Percentiles rank a stretch among this genome's conserved stretches.
Evolutionary conservation across 768 basidiomycete genomes (phyloP).

Genomic region (Nidularia pulvinata): DNA sequence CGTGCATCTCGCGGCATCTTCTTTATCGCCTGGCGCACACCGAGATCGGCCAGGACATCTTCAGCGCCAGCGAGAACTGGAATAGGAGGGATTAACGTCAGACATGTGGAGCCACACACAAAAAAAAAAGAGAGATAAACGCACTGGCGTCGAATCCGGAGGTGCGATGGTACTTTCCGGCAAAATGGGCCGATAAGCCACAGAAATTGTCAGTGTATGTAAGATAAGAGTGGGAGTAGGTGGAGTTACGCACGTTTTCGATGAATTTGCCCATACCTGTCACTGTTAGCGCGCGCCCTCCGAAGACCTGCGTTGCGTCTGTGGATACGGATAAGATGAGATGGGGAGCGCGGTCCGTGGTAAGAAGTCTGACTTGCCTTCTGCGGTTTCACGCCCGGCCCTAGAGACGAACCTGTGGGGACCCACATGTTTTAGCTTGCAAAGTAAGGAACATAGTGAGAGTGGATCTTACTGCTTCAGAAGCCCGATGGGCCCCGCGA

Average conservation of each 20-base stretch:
- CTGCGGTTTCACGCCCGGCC: conserved; percentile 71
- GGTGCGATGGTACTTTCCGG: conserved; percentile 73
- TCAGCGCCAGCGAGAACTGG: conserved; percentile 76
- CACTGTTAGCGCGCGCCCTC: conserved; percentile 84
- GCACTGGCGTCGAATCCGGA: conserved; percentile 79
- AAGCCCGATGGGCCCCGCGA: conserved; percentile 89
- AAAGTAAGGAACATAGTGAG: neutral
- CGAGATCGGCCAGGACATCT: conserved; percentile 73
- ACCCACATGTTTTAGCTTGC: conserved; percentile 1
- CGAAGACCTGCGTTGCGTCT: conserved; percentile 87
- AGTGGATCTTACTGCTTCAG: conserved; percentile 72
- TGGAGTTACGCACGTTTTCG: conserved; percentile 72
- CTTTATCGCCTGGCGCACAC: conserved; percentile 72
- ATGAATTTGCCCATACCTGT: conserved; percentile 87
- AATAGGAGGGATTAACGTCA: conserved; percentile 7
- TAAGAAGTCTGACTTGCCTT: conserved; percentile 42
- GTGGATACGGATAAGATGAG: conserved; percentile 10
- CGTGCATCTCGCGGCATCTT: conserved; percentile 53
- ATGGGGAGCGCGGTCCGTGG: too few species aligned
- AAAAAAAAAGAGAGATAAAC: conserved; percentile 13
- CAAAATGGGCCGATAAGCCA: too few species aligned
- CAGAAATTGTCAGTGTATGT: neutral
- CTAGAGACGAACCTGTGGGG: conserved; percentile 61
- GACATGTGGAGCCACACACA: neutral
- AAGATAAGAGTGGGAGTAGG: neutral